Base-by-base conservation (phyloP, 192 early-diverging fungal genomes). In the Coemansia sp. region DNA sequence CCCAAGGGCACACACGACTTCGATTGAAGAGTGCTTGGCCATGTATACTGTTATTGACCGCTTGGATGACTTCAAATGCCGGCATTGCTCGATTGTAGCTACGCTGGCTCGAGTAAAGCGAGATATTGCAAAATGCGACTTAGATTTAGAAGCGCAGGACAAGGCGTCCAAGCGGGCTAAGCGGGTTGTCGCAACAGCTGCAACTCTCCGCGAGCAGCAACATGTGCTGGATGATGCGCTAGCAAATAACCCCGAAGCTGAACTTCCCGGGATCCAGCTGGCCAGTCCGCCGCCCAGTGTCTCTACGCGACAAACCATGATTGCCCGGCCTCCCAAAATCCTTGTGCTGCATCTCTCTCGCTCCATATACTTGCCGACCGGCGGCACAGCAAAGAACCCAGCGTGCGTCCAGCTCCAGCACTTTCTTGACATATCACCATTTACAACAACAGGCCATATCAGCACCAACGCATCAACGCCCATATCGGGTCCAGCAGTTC, bases 311-410 rank as follows among this genome's bases (percentile, higher is more conserved):
- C 91, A 93, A 59, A 88, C 88, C 11, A 88, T 93, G 85, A 86
- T 98, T 74, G 95, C 92, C 6, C 87, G 89, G 25, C 84, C 93
- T 2, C 95, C 95, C 4, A 82, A 79, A 26, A 80, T 89, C 28
- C 86, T 98, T 10, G 89, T 87, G 58, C 82, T 96, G 28, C 94
- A 96, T 57, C 84, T 98, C 52, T 91, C 93, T 48, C 87, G 94
- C 22, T 91, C 90, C 5, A 84, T 95, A 36, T 93, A 82, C 68
- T 62, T 87, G 56, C 85, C 91, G 5, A 87, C 76, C 51, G 90
- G 85, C 17, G 82, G 79, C 62, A 70, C 69, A n/a, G 66, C 85
- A 49, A 98, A 96, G 75, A 96, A 95, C 71, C 78, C 88, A 7
- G 85, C 88, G 34, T 82, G 74, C 22, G 89, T 98, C 5, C 64